Evolutionary conservation across 371 early-diverging fungal species (phyloP).

Genomic region (Rhizoclosmatium hyalinum): DNA sequence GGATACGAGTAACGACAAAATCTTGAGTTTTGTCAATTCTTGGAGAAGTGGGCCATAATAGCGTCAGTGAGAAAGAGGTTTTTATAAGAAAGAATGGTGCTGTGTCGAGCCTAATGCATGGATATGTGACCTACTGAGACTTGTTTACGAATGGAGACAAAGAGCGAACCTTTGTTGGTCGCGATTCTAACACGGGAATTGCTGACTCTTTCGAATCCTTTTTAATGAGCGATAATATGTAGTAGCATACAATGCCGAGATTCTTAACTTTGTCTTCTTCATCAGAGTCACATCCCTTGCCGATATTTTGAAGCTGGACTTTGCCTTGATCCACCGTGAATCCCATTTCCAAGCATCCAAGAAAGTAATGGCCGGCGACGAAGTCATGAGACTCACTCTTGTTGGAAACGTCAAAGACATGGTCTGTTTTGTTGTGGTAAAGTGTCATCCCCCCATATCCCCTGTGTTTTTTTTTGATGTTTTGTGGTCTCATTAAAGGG

Average conservation of each 20-base stretch:
- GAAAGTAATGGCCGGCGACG: constrained; percentile 5
- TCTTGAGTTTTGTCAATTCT: no score
- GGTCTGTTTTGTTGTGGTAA: constrained; percentile 87
- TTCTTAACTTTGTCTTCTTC: not conserved
- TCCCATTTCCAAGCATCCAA: constrained; percentile 39
- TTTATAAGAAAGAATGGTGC: no score
- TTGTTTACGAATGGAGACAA: no score
- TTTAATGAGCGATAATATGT: not conserved
- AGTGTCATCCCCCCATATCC: constrained; percentile 36
- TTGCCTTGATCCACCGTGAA: constrained; percentile 90
- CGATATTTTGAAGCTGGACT: constrained; percentile 90
- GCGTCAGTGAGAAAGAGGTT: no score
- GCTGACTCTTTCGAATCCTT: not conserved
- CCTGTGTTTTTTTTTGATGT: not conserved
- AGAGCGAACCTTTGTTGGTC: no score
- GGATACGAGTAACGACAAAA: no score
- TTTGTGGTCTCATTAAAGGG: not conserved
- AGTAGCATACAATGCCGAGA: not conserved
- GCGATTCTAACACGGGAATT: no score
- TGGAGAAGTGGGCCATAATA: no score
- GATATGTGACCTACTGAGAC: no score
- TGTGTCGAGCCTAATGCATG: no score
- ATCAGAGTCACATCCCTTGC: constrained; percentile 92
- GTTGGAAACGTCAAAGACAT: constrained; percentile 93
- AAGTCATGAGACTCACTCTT: constrained; percentile 56